phyloP scores from a whole-genome alignment of 1,284 basidiomycete species.

The Chondrostereum purpureum region DNA sequence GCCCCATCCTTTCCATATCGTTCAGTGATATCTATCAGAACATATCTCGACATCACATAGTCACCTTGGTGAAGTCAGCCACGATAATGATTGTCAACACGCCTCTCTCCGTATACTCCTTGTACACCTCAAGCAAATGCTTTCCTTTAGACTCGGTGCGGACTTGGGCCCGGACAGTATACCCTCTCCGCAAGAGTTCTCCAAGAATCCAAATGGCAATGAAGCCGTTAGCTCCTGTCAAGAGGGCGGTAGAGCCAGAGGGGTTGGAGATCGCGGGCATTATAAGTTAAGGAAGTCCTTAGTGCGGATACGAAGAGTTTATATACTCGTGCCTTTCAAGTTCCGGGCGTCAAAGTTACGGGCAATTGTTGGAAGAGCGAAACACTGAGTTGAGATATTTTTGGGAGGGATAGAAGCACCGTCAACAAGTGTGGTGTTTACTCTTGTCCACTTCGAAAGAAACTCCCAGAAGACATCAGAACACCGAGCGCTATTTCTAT shows the following conservation, averaged over 20 bases:
- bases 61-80: constrained; percentile 37
- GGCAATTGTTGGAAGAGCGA: too few species aligned
- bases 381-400: too few species aligned
- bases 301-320: too few species aligned
- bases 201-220: constrained; percentile 30
- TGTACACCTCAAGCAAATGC: constrained; percentile 33
- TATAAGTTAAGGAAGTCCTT: too few species aligned
- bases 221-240: constrained; percentile 33
- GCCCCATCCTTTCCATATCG: constrained; percentile 36
- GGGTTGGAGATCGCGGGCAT: constrained; percentile 9
- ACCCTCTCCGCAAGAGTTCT: constrained; percentile 27
- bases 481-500: too few species aligned
- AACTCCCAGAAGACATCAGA: too few species aligned
- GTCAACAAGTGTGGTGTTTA: too few species aligned
- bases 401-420: too few species aligned
- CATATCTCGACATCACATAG: constrained; percentile 5
- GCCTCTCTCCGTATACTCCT: constrained; percentile 33
- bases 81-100: constrained; percentile 34
- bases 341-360: too few species aligned
- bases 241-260: constrained; percentile 33
- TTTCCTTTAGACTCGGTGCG: constrained; percentile 36
- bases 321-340: too few species aligned
- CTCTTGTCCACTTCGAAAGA: too few species aligned
- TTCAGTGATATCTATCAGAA: neutral
- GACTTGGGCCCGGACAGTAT: constrained; percentile 43